Base-by-base conservation (phyloP, 2,329 filamentous ascomycete species). In the Leptographium lundbergii region DNA sequence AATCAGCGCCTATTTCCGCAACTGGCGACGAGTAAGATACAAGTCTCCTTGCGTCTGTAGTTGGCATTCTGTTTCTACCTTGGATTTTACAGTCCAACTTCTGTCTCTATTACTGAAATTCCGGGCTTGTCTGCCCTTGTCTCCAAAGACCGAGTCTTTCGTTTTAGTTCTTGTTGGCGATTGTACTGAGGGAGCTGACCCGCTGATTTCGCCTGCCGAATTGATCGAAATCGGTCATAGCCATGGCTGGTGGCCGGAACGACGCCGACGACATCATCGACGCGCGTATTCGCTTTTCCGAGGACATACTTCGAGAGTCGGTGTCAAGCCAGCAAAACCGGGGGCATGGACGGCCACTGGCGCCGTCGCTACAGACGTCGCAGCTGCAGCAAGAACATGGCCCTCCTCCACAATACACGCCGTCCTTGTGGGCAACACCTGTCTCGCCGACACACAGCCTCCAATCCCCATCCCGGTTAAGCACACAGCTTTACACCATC, bases 401-500 rank as follows among this genome's bases (percentile, higher is more conserved):
- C 1, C 57, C 54, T 3, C 56, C 60, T 17, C 50, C 54, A 13
- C 39, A 34, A 59, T 53, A 56, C 24, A 29, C 57, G 25, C 22
- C 45, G 14, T 34, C 32, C 9, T n/a, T 47, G 32, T 48, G 52
- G 19, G n/a, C 17, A 2, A 5, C 52, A 1, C 52, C 53, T 5
- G 24, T 54, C 42, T 57, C 58, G 27, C 27, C 53, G 9, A 47
- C 56, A 34, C 47, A 50, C 6, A 51, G 56, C 36, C 47, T 54
- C 19, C 50, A 53, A 22, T 59, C 64, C 6, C 58, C 63, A 1
- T 54, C 66, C 36, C 64, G 59, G 10, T 47, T 61, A 14, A 61
- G 64, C 57, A 65, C 66, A 5, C 57, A 65, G 4, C 65, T 71
- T 7, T 70, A 70, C 58, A 69, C 69, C 9, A 70, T 70, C 60